phyloP scores from a whole-genome alignment of 116 monocot genomes.

The Cymodocea nodosa region DNA sequence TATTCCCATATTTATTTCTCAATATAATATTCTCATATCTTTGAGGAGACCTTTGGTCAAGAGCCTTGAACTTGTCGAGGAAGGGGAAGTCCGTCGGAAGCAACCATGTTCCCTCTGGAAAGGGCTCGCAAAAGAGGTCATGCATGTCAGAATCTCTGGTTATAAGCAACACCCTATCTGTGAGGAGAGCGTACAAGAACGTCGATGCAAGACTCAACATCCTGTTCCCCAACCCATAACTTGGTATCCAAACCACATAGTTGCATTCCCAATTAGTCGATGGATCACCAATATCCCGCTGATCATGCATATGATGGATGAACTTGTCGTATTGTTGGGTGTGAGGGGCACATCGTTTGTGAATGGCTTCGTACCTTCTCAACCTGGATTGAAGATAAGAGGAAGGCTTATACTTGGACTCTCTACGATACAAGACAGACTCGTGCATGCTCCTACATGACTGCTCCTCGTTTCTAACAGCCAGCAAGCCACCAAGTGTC shows the following conservation, averaged over 20 bases:
- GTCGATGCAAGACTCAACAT: too few species aligned
- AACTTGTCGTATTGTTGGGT: slow-evolving; percentile 22
- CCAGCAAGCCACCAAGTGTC: slow-evolving; percentile 45
- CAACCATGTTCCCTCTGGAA: too few species aligned
- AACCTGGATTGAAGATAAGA: slow-evolving; percentile 35
- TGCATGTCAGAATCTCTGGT: slow-evolving; percentile 9
- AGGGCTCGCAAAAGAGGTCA: slow-evolving; percentile 46
- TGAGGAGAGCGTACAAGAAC: slow-evolving; percentile 23
- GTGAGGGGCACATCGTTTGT: slow-evolving; percentile 35
- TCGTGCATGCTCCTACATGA: slow-evolving; percentile 44
- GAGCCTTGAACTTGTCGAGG: neutral
- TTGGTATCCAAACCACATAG: slow-evolving; percentile 23
- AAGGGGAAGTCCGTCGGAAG: slow-evolving; percentile 18
- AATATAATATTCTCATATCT: slow-evolving; percentile 19
- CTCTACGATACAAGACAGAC: slow-evolving; percentile 25
- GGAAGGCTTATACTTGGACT: slow-evolving; percentile 25
- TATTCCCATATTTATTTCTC: too few species aligned
- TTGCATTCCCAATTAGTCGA: too few species aligned
- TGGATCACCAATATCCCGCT: too few species aligned
- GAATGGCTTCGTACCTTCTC: slow-evolving; percentile 38
- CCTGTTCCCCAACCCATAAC: too few species aligned
- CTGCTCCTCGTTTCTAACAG: slow-evolving; percentile 22
- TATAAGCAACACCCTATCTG: slow-evolving; percentile 20
- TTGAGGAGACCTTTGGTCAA: neutral
- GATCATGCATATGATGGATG: slow-evolving; percentile 11